Percentiles rank a stretch among this genome's conserved stretches.
These are phyloP conservation scores for Ustilago bromivora DNA, from an alignment of 1,284 basidiomycete species.

Conservation along the genomic window DNA sequence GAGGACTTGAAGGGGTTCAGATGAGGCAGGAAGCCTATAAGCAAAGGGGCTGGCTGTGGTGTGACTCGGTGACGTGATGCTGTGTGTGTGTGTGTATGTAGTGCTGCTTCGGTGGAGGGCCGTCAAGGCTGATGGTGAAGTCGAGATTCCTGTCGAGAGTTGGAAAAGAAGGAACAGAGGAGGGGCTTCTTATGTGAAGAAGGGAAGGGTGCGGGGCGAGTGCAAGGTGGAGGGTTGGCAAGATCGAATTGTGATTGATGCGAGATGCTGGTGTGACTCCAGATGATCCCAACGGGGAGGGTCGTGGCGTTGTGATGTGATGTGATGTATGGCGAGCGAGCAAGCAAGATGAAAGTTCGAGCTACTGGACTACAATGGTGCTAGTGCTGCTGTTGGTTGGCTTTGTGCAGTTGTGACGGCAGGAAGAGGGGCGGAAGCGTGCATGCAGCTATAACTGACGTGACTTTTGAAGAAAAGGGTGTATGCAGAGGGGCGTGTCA, in stretches of 20 bases:
- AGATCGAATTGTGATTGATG: constrained; percentile 4
- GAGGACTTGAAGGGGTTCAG: constrained; percentile 9
- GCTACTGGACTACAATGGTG: not conserved
- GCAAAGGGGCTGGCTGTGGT: not conserved
- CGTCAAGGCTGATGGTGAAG: not conserved
- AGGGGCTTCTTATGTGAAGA: not conserved
- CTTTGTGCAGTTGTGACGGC: constrained; percentile 19
- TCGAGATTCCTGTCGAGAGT: not conserved
- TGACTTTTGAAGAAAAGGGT: constrained; percentile 8
- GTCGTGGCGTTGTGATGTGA: constrained; percentile 29
- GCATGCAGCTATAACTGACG: constrained; percentile 24
- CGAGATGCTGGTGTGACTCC: constrained; percentile 14
- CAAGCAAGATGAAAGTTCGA: constrained; percentile 9
- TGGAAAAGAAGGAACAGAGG: not conserved
- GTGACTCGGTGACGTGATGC: not conserved
- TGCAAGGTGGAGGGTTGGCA: not conserved
- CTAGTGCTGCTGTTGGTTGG: not conserved
- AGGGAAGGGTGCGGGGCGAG: not conserved
- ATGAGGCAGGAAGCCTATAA: not conserved
- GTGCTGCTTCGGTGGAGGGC: not conserved
- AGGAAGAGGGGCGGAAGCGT: constrained; percentile 29
- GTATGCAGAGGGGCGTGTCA: constrained; percentile 12
- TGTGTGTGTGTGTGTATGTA: not conserved
- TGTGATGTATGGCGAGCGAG: constrained; percentile 36
- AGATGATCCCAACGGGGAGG: constrained; percentile 23